Conservation (phyloP, 305 asterid genomes). For the Ilex paraguariensis region DNA sequence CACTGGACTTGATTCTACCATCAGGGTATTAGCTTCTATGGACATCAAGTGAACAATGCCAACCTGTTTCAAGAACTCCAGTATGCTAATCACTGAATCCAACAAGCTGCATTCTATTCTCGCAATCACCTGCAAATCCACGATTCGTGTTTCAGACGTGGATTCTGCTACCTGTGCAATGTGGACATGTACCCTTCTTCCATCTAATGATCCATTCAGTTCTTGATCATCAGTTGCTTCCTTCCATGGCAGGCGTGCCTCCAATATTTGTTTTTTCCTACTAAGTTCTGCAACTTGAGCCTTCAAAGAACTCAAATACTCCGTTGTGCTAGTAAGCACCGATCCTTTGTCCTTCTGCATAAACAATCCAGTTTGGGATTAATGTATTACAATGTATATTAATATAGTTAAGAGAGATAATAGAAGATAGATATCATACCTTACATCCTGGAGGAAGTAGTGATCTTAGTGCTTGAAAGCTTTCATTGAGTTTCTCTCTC, state of each 20-base stretch:
- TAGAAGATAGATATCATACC: constrained; percentile 27
- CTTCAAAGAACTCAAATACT: constrained; percentile 45
- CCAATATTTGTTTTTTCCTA: constrained; percentile 38
- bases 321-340: constrained; percentile 52
- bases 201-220: not conserved
- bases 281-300: constrained; percentile 47
- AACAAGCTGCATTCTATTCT: constrained; percentile 8
- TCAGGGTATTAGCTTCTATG: not conserved
- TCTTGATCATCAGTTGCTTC: constrained; percentile 4
- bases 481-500: constrained; percentile 59
- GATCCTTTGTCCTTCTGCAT: constrained; percentile 81
- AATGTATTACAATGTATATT: too few relatives aligned
- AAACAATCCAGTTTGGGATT: too few relatives aligned
- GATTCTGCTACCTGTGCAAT: not conserved
- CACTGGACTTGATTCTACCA: not conserved
- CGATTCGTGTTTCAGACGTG: not conserved
- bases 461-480: constrained; percentile 56
- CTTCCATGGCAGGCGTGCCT: constrained; percentile 20
- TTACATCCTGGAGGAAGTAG: constrained; percentile 70
- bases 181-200: not conserved
- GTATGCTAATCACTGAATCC: constrained; percentile 5
- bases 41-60: not conserved
- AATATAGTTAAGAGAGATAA: not conserved
- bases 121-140: constrained; percentile 5
- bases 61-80: constrained; percentile 9